Conservation (phyloP, 1,284 basidiomycete species). For the Ustilago bromivora region DNA sequence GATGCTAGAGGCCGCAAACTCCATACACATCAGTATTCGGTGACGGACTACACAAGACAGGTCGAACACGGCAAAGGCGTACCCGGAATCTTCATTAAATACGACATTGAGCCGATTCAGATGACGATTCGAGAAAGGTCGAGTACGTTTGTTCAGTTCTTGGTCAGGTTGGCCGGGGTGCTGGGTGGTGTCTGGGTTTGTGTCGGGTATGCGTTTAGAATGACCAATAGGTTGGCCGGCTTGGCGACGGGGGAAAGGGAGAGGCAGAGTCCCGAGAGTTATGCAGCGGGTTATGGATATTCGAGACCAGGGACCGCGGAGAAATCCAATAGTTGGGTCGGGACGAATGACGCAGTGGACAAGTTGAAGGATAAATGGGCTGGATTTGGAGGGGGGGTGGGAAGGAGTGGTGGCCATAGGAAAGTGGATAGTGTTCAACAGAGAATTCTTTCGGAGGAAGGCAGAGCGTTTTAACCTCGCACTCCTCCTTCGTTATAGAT, state of each 20-base stretch:
- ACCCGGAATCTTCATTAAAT: slow-evolving; percentile 75
- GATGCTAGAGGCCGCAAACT: slow-evolving; percentile 75
- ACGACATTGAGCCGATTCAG: slow-evolving; percentile 90
- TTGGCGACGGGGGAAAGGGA: slow-evolving; percentile 28
- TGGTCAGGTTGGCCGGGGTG: slow-evolving; percentile 78
- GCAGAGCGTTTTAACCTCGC: slow-evolving; percentile 37
- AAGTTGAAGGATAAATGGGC: slow-evolving; percentile 49
- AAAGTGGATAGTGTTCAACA: slow-evolving; percentile 55
- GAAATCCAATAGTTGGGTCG: slow-evolving; percentile 23
- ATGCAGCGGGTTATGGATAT: slow-evolving; percentile 44
- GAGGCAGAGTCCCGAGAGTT: slow-evolving; percentile 33
- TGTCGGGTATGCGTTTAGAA: slow-evolving; percentile 59
- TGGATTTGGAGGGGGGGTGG: slow-evolving; percentile 22
- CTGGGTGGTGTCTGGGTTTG: slow-evolving; percentile 70
- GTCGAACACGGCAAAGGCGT: slow-evolving; percentile 83
- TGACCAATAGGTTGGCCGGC: slow-evolving; percentile 43
- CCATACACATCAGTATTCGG: slow-evolving; percentile 91
- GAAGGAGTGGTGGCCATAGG: slow-evolving; percentile 23
- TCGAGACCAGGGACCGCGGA: slow-evolving; percentile 11
- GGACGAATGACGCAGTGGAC: slow-evolving; percentile 28
- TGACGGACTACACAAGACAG: slow-evolving; percentile 87
- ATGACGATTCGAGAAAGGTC: slow-evolving; percentile 89
- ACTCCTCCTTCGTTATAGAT: neutral
- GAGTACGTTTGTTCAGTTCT: slow-evolving; percentile 81
- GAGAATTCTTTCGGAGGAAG: slow-evolving; percentile 52